phyloP scores from a whole-genome alignment of 1,139 yeast species.

The Starmera stellimalicola region DNA sequence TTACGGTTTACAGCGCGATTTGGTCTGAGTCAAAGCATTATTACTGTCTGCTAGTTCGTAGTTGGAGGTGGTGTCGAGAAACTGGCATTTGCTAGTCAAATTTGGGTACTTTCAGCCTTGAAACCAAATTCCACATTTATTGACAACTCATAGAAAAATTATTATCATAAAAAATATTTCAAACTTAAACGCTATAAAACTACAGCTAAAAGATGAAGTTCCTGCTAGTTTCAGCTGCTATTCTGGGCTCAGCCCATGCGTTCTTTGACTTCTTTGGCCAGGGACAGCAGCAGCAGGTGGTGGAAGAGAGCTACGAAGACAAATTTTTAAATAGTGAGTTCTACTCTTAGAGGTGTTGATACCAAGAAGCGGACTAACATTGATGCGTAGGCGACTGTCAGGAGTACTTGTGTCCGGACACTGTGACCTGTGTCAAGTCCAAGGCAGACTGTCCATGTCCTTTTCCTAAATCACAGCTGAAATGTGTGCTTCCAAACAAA shows the following conservation, averaged over 20 bases:
- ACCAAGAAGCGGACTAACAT: not conserved
- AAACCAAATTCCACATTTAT: too few relatives aligned
- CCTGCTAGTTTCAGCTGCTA: not conserved
- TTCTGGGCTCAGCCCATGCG: conserved; percentile 8
- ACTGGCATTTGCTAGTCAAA: too few relatives aligned
- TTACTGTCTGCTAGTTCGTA: too few relatives aligned
- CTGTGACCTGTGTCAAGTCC: conserved; percentile 61
- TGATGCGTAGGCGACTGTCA: conserved; percentile 35
- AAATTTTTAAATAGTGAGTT: conserved; percentile 23
- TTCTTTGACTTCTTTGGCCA: conserved; percentile 21
- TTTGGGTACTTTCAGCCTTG: too few relatives aligned
- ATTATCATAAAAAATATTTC: not conserved
- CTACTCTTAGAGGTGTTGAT: not conserved
- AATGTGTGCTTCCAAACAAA: conserved; percentile 67
- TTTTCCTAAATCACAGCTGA: conserved; percentile 73
- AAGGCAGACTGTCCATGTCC: conserved; percentile 84
- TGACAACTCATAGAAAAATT: conserved; percentile 1
- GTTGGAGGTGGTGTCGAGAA: too few relatives aligned
- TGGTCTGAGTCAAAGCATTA: too few relatives aligned
- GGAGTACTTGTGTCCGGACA: conserved; percentile 75
- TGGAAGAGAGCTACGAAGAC: conserved; percentile 27
- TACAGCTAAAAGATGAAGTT: not conserved
- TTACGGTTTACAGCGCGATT: too few relatives aligned
- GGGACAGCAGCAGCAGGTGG: conserved; percentile 27
- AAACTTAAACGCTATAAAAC: not conserved